Evolutionary conservation across 805 yeast species (phyloP).

Genomic region (Metschnikowia hibisci): DNA sequence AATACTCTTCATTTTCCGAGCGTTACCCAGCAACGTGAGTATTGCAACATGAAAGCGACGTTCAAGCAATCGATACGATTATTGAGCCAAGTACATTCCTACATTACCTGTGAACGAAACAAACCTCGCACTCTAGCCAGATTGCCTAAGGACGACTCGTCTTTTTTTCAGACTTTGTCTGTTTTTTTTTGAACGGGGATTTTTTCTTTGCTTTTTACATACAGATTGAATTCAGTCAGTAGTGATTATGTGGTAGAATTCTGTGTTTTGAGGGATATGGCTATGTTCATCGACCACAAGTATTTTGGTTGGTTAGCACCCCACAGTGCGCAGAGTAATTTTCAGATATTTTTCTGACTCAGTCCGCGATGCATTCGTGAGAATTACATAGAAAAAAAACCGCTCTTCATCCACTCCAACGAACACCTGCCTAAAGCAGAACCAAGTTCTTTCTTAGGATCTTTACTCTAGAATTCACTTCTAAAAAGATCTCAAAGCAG

Average conservation of each 20-base stretch:
- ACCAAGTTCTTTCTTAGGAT: neutral
- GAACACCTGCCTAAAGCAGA: slow-evolving; percentile 2
- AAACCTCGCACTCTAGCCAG: neutral
- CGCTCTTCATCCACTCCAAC: neutral
- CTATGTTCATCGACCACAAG: neutral
- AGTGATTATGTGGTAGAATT: neutral
- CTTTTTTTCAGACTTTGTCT: slow-evolving; percentile 1
- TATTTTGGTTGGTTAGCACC: too few relatives aligned
- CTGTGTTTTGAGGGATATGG: neutral
- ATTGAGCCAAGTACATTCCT: neutral
- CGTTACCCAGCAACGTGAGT: too few relatives aligned
- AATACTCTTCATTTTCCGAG: too few relatives aligned
- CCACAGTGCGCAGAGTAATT: neutral
- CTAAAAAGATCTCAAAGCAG: neutral
- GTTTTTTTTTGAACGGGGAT: neutral
- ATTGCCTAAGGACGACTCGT: neutral
- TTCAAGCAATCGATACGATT: neutral
- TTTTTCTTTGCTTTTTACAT: neutral
- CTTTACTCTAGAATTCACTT: neutral
- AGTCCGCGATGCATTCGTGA: slow-evolving; percentile 4
- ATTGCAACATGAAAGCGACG: neutral
- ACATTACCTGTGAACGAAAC: slow-evolving; percentile 1
- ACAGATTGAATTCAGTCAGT: neutral
- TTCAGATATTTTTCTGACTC: neutral
- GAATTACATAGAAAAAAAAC: slow-evolving; percentile 1